A percentile compares a stretch with the other conserved stretches of the same genome.
phyloP scores from a whole-genome alignment of 768 basidiomycete genomes.

The Steccherinum ochraceum region DNA sequence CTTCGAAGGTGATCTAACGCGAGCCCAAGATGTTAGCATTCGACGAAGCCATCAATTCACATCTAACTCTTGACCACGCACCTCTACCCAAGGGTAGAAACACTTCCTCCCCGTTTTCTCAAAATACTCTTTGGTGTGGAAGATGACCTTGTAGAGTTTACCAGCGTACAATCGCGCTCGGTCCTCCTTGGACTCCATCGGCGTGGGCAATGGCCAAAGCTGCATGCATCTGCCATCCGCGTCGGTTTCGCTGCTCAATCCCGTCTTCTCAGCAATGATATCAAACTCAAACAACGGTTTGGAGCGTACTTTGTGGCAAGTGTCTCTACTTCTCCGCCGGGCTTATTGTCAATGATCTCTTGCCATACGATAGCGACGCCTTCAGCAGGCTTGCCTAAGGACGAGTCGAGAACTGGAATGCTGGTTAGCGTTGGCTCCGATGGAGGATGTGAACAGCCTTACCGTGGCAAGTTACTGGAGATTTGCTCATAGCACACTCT shows the following conservation, averaged over 20 bases:
- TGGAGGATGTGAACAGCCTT: conserved; percentile 10
- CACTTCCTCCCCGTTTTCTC: conserved; percentile 52
- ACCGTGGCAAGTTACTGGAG: conserved; percentile 93
- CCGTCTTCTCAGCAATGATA: too few species aligned
- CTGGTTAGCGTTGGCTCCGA: not conserved
- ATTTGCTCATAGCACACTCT: conserved; percentile 49
- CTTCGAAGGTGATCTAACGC: conserved; percentile 70
- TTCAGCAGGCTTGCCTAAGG: conserved; percentile 73
- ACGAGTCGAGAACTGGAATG: conserved; percentile 74
- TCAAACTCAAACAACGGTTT: not conserved
- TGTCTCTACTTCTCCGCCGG: conserved; percentile 5
- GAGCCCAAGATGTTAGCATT: not conserved
- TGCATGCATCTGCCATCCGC: conserved; percentile 76
- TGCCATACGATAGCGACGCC: conserved; percentile 55
- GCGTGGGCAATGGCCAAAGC: conserved; percentile 55
- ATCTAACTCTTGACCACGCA: conserved; percentile 27
- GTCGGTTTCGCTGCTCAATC: conserved; percentile 58
- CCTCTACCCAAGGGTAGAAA: conserved; percentile 93
- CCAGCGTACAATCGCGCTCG: conserved; percentile 47
- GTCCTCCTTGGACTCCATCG: conserved; percentile 35
- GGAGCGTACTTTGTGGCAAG: conserved; percentile 53
- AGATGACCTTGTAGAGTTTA: conserved; percentile 73
- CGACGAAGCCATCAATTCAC: not conserved
- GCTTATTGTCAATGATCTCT: conserved; percentile 5
- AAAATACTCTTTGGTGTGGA: conserved; percentile 82